Base-by-base conservation (phyloP, 2,329 filamentous ascomycete species). In the Furcasterigmium furcatum region DNA sequence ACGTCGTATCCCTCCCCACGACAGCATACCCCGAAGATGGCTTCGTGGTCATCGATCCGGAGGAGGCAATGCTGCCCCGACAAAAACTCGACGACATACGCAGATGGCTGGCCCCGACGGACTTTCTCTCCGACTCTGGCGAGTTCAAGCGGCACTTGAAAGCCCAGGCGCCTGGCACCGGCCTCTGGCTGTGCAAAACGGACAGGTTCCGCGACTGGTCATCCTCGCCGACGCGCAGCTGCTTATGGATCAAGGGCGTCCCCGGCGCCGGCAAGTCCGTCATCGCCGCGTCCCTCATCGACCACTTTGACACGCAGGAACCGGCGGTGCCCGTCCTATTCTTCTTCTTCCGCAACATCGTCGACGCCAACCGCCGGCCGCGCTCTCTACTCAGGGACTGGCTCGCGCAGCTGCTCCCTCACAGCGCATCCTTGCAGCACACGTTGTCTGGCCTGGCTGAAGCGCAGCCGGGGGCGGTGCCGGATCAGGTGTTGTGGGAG, bases 291-390 rank as follows among this genome's bases (percentile, higher is more conserved):
- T 48, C 46, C 27, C 24, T 58, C 7, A 47, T 57, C 16, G 48
- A 52, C 21, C 48, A 55, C 16, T 49, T 60, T 9, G 46, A 41
- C 3, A 18, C 18, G 10, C 13, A 22, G 20, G 38, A 53, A 19
- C 27, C 27, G 18, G n/a, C 35, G 18, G 32, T 32, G 5, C 57
- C 58, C 1, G 60, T 67, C 2, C 43, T 68, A 2, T 66, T 55
- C 49, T 68, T 69, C 54, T 69, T 68, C 51, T 67, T 67, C 40
- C 56, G 62, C 8, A 55, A 65, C n/a, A 67, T 66, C 42, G 56
- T 68, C 38, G 50, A 54, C 32, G 52, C 55, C 9, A 67, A 66
- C 43, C 54, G 55, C 21, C 46, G 36, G 3, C 55, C 62, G 8
- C 42, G 45, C 24, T 52, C 49, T 27, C 45, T 63, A 4, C 35